Percentiles rank a stretch among this genome's conserved stretches.
Conservation (phyloP, 441 rosid genomes). For the Adansonia gregorii region DNA sequence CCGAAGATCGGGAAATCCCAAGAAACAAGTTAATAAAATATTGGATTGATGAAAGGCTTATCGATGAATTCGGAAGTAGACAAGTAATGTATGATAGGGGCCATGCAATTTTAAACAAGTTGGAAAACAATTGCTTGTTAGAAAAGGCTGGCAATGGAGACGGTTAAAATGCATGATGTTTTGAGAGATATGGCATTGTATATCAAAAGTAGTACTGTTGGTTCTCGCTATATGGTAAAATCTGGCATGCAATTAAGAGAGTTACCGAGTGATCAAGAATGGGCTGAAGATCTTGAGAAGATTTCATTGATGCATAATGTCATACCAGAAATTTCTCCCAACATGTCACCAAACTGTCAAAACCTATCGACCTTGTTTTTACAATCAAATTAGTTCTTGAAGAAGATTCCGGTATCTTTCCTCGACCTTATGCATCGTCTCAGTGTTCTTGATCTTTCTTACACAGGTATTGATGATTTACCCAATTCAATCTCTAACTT, state of each 20-base stretch:
- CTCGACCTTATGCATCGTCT: not conserved
- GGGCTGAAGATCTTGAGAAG: constrained; percentile 6
- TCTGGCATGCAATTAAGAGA: constrained; percentile 2
- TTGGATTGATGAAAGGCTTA: constrained; percentile 48
- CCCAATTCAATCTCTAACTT: not conserved
- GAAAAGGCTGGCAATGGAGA: constrained; percentile 34
- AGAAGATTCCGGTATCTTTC: not conserved
- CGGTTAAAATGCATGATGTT: constrained; percentile 54
- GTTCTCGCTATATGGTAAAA: constrained; percentile 37
- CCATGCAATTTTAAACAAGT: constrained; percentile 41
- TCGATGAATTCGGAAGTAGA: constrained; percentile 22
- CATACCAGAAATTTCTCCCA: not conserved
- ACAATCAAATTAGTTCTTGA: not conserved
- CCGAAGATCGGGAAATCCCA: constrained; percentile 45
- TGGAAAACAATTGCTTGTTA: constrained; percentile 44
- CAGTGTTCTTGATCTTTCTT: constrained; percentile 31
- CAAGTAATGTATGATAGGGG: constrained; percentile 35
- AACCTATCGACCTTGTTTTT: not conserved
- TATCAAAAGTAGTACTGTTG: constrained; percentile 31
- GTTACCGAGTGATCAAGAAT: not conserved
- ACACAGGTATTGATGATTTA: not conserved
- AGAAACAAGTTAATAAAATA: constrained; percentile 51
- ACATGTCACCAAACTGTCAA: not conserved
- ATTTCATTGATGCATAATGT: constrained; percentile 13
- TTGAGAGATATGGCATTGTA: constrained; percentile 51